phyloP scores from a whole-genome alignment of 495 filamentous ascomycete species.

The Xeromyces bisporus region DNA sequence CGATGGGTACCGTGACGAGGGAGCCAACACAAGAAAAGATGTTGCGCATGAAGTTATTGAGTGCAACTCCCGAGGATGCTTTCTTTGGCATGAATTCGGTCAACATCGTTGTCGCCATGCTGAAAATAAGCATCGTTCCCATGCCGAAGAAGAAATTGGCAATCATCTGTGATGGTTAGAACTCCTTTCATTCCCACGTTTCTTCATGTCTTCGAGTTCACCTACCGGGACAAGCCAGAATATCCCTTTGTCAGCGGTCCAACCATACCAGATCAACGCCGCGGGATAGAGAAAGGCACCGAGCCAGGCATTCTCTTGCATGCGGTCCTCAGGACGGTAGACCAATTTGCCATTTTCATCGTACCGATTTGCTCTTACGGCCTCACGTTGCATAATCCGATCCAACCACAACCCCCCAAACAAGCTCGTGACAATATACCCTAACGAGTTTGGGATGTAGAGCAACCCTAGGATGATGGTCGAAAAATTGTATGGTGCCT shows the following conservation, averaged over 20 bases:
- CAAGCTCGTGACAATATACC: slow-evolving; percentile 56
- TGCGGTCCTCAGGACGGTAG: slow-evolving; percentile 71
- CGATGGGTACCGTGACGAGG: slow-evolving; percentile 58
- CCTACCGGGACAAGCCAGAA: slow-evolving; percentile 48
- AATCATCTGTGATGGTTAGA: slow-evolving; percentile 47
- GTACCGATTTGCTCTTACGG: slow-evolving; percentile 49
- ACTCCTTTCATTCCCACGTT: neutral
- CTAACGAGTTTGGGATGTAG: slow-evolving; percentile 67
- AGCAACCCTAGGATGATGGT: slow-evolving; percentile 59
- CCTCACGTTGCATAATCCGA: slow-evolving; percentile 72
- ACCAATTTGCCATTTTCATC: slow-evolving; percentile 53
- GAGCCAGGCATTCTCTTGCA: slow-evolving; percentile 79
- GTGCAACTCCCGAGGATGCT: slow-evolving; percentile 60
- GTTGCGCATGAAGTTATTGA: slow-evolving; percentile 64
- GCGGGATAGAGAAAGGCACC: slow-evolving; percentile 59
- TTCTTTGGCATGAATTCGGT: slow-evolving; percentile 78
- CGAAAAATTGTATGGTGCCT: slow-evolving; percentile 54
- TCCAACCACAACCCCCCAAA: slow-evolving; percentile 82
- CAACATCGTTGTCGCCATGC: slow-evolving; percentile 60
- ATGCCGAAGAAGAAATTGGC: slow-evolving; percentile 82
- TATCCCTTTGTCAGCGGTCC: slow-evolving; percentile 40
- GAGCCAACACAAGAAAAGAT: slow-evolving; percentile 68
- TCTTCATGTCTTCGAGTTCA: neutral
- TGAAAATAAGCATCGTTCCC: slow-evolving; percentile 80
- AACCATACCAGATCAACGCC: slow-evolving; percentile 51